phyloP scores from a whole-genome alignment of 2,329 filamentous ascomycete genomes.

The Monilinia fructicola region DNA sequence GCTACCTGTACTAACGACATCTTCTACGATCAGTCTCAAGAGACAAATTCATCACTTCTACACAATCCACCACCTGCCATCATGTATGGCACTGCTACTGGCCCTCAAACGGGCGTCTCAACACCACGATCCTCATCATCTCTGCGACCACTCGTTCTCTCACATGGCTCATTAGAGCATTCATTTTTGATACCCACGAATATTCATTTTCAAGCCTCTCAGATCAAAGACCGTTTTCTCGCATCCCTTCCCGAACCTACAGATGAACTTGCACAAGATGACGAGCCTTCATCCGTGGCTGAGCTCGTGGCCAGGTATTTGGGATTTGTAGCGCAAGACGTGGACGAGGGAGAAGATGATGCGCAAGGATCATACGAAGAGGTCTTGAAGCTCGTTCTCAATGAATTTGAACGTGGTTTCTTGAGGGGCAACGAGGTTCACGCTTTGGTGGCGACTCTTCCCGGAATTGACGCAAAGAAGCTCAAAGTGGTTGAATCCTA shows the following conservation, averaged over 20 bases:
- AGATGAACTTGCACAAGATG: constrained; percentile 95
- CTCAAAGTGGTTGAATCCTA: constrained; percentile 85
- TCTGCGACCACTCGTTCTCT: constrained; percentile 84
- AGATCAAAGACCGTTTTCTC: constrained; percentile 88
- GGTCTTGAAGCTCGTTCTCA: constrained; percentile 86
- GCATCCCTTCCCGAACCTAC: constrained; percentile 84
- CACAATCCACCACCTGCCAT: constrained; percentile 39
- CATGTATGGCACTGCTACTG: constrained; percentile 85
- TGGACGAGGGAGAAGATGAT: constrained; percentile 90
- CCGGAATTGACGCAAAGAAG: constrained; percentile 92
- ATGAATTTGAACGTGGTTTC: constrained; percentile 95
- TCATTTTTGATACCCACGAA: constrained; percentile 93
- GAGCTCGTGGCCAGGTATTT: constrained; percentile 94
- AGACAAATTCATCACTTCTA: constrained; percentile 21
- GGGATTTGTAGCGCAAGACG: constrained; percentile 82
- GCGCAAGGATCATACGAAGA: constrained; percentile 85
- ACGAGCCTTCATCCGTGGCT: constrained; percentile 93
- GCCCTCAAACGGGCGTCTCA: constrained; percentile 92
- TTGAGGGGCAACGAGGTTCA: constrained; percentile 96
- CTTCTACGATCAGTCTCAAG: constrained; percentile 20
- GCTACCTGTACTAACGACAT: not conserved
- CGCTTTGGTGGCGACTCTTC: constrained; percentile 78
- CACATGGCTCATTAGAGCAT: constrained; percentile 93
- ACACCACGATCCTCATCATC: constrained; percentile 93
- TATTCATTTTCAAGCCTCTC: constrained; percentile 92